Evolutionary conservation across 257 asterid species (phyloP), one percentile per base, ranked within the genome.

Genomic region (Anisodus tanguticus): DNA sequence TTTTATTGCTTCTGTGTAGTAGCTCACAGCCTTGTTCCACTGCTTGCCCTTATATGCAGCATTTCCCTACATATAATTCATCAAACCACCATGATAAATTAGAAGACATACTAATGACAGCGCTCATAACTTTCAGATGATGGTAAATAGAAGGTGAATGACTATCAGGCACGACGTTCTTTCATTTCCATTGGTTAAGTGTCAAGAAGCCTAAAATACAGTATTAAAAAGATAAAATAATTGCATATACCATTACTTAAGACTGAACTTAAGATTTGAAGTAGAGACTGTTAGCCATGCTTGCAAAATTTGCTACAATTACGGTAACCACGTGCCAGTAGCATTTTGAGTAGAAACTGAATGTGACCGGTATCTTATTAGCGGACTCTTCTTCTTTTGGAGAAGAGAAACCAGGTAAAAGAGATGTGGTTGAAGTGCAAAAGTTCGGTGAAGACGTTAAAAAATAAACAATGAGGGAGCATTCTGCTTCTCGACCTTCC

Each of bases 11-110:
- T 95, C 96, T 4, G 95, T 91, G 84, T 97, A 97, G 91, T 88
- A 93, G 86, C 87, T 92, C 82, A 92, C 91, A 86, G 99, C 99
- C 89, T 97, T 95, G 88, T 91, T 91, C 97, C 97, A 97, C 89
- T 92, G 97, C 77, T 88, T 92, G 83, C 92, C 94, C 88, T 94
- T 97, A 83, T 83, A 97, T 37, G 99, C 98, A 69, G 97, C 95
- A 90, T 97, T 97, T 80, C 99, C 99, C 99, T 97, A 91, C 74
- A 88, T 68, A 72, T 37, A 55, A 85, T 43, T 68, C 41, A 45
- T 55, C 59, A 84, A 59, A 57, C 45, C 39, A 57, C 66, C 74
- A 22, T 31, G 51, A 9, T 17, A 58, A 68, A 49, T 35, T 59
- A 51, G 6, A 55, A 53, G 17, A 82, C 60, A 70, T 37, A 59